Base-by-base conservation (phyloP, 495 filamentous ascomycete genomes). In the Xanthoparmelia taractica region DNA sequence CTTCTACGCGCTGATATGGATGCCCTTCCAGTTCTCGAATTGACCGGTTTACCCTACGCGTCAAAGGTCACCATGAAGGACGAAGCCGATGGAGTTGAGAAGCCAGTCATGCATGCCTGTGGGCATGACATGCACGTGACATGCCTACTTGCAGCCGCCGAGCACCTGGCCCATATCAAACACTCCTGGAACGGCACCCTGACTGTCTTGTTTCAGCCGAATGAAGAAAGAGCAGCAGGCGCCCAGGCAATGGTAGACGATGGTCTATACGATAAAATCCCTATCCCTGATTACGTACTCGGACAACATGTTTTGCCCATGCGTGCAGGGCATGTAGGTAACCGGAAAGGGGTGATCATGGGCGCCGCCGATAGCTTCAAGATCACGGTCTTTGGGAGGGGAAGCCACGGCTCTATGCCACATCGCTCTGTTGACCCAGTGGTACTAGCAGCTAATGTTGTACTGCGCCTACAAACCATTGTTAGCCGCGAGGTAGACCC, bases 91-190 rank as follows among this genome's bases (percentile, higher is more conserved):
- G 76, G 75, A 0, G 52, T 70, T 15, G 73, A 75, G 41, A 79
- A 79, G 54, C 79, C 79, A 0, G 78, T 81, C 6, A 82, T 82
- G 80, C 80, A 82, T 63, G 80, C 80, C 18, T 82, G 81, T 58
- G 81, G 80, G 2, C 81, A 84, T 67, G 81, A 84, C 50, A 80
- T 83, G 76, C 81, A 84, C 41, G 74, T 84, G 4, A 82, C 81
- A 0, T 80, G 76, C 65, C 74, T 83, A 0, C 73, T 83, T 5
- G 81, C 79, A 0, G 76, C 79, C 0, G 75, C 80, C 0, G 79
- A 83, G 56, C 66, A 65, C 0, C 70, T 83, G 0, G 70, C 64
- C 11, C 64, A 62, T 4, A 67, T 65, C 8, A 71, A 59, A 47
- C 43, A 73, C 31, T 33, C 65, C 2, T 84, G 81, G 81, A 69